phyloP scores from a whole-genome alignment of 1,284 basidiomycete genomes.

The Sanguinoderma infundibulare region DNA sequence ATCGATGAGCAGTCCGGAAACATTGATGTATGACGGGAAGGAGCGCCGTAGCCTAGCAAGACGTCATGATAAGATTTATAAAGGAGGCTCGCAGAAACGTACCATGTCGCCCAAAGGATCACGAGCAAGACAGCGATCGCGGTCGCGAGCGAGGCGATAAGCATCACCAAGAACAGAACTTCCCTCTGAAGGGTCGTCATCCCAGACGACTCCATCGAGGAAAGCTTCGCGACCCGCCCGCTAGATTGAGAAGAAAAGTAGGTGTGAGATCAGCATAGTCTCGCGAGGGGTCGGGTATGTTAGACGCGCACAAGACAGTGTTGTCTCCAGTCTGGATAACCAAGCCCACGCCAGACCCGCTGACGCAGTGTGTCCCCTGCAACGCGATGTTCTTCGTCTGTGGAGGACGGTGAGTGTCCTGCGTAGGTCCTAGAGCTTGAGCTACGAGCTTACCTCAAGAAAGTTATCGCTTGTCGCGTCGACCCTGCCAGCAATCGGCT shows the following conservation, averaged over 20 bases:
- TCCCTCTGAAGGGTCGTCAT: conserved; percentile 49
- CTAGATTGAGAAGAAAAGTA: conserved; percentile 28
- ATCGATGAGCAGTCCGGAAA: conserved; percentile 56
- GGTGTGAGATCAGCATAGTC: not conserved
- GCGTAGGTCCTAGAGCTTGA: conserved; percentile 39
- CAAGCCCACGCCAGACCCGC: conserved; percentile 58
- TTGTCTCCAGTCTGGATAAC: conserved; percentile 60
- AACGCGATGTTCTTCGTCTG: conserved; percentile 65
- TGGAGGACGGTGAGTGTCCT: conserved; percentile 51
- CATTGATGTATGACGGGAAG: conserved; percentile 60
- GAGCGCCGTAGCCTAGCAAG: conserved; percentile 36
- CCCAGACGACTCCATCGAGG: conserved; percentile 43
- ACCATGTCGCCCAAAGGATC: conserved; percentile 61
- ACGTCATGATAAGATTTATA: not conserved
- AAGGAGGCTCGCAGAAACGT: not conserved
- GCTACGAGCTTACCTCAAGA: conserved; percentile 1
- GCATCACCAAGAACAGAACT: conserved; percentile 47
- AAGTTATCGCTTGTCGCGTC: conserved; percentile 16
- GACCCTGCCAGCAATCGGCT: conserved; percentile 11
- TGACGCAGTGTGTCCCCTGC: conserved; percentile 65
- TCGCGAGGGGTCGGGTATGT: not conserved
- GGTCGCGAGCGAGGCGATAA: conserved; percentile 45
- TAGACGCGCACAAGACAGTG: conserved; percentile 48
- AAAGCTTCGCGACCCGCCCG: conserved; percentile 62
- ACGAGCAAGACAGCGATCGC: conserved; percentile 55